These are phyloP conservation scores for Trametes sanguinea DNA, from an alignment of 768 basidiomycete genomes.

Conservation along the genomic window DNA sequence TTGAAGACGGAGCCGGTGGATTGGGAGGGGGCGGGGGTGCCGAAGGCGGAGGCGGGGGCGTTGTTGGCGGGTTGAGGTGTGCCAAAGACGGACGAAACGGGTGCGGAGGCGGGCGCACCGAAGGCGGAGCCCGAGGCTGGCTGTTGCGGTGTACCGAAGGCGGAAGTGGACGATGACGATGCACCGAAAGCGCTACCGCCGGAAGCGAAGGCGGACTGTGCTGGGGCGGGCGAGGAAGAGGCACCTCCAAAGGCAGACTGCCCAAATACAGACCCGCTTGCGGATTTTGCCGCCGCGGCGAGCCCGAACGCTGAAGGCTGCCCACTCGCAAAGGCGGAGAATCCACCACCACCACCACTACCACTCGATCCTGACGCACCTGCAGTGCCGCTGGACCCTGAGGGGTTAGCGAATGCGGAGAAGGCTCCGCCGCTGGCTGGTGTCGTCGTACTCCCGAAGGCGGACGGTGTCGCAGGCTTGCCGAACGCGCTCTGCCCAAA, in stretches of 20 bases:
- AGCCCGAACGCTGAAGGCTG: constrained; percentile 32
- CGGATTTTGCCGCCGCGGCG: constrained; percentile 22
- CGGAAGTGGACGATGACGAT: constrained; percentile 14
- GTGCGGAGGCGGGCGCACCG: background rate
- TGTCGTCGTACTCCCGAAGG: constrained; percentile 28
- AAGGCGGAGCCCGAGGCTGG: background rate
- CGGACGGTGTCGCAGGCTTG: constrained; percentile 26
- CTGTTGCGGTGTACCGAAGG: constrained; percentile 11
- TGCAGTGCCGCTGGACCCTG: background rate
- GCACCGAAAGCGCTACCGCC: constrained; percentile 23
- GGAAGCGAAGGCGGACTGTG: constrained; percentile 19
- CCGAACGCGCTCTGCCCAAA: constrained; percentile 33
- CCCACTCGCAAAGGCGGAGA: constrained; percentile 34
- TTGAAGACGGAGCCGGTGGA: constrained; percentile 25
- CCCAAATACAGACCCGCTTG: constrained; percentile 28
- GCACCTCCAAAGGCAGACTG: constrained; percentile 23
- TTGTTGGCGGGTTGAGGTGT: background rate
- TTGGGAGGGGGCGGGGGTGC: constrained; percentile 25
- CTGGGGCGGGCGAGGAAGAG: constrained; percentile 15
- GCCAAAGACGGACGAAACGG: constrained; percentile 11
- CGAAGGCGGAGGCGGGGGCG: constrained; percentile 18
- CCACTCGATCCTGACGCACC: background rate
- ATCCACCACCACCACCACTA: constrained; percentile 27
- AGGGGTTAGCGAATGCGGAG: constrained; percentile 37
- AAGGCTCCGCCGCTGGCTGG: constrained; percentile 47